These are phyloP conservation scores for Coemansia sp. DNA, from an alignment of 192 early-diverging fungal genomes.

Conservation along the genomic window DNA sequence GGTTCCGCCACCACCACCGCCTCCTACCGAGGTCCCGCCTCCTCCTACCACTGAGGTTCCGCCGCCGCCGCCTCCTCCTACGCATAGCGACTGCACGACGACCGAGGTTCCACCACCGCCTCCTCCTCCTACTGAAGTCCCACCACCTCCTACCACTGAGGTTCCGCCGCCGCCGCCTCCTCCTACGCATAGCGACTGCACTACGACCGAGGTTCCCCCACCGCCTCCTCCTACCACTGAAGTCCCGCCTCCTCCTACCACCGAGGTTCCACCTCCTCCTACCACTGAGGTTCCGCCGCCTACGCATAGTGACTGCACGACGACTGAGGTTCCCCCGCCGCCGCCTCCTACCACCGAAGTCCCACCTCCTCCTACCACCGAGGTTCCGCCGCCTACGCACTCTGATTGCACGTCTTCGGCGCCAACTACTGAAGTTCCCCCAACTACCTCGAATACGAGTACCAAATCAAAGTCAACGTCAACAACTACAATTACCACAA, in stretches of 20 bases:
- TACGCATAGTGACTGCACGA: too few relatives aligned
- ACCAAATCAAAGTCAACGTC: constrained; percentile 17
- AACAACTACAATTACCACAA: constrained; percentile 41
- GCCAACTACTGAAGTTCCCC: constrained; percentile 19
- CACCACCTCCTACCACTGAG: not conserved
- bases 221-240: constrained; percentile 10
- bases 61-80: constrained; percentile 10
- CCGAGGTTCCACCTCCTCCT: constrained; percentile 5
- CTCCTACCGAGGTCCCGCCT: too few relatives aligned
- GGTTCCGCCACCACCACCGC: too few relatives aligned
- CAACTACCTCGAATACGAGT: constrained; percentile 4
- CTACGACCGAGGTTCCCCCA: too few relatives aligned
- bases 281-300: not conserved
- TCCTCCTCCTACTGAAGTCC: too few relatives aligned
- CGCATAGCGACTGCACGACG: not conserved
- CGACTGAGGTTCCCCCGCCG: too few relatives aligned
- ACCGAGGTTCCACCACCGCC: too few relatives aligned
- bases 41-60: constrained; percentile 24
- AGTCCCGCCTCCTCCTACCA: constrained; percentile 14
- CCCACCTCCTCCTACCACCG: too few relatives aligned
- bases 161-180: too few relatives aligned
- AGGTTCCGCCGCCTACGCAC: not conserved
- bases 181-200: too few relatives aligned
- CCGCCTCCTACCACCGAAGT: too few relatives aligned
- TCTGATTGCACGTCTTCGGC: constrained; percentile 1